Conservation (phyloP, 805 yeast species). For the Spathaspora arborariae region DNA sequence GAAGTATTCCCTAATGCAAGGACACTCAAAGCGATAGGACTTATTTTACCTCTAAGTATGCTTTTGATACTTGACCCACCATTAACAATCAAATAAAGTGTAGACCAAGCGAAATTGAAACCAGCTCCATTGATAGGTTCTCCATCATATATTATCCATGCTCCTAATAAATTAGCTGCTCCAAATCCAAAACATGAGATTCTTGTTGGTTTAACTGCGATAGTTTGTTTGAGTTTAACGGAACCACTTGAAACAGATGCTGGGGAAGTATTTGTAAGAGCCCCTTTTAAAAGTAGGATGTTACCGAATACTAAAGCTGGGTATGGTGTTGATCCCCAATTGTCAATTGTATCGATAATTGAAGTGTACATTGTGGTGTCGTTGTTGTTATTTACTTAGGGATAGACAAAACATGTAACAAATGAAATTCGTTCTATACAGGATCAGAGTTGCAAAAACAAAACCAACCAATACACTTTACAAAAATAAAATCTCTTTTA, state of each 20-base stretch:
- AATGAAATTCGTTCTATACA: background rate
- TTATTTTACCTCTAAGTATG: conserved; percentile 52
- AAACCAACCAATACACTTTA: background rate
- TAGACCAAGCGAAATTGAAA: conserved; percentile 75
- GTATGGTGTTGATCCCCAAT: conserved; percentile 7
- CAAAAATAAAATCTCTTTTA: background rate
- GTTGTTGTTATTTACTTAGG: background rate
- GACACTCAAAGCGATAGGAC: conserved; percentile 57
- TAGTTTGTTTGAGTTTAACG: background rate
- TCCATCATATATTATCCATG: conserved; percentile 72
- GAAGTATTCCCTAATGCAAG: conserved; percentile 61
- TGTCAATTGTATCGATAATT: conserved; percentile 1
- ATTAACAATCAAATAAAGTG: conserved; percentile 68
- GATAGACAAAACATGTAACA: background rate
- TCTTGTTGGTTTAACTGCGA: conserved; percentile 31
- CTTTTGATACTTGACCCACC: conserved; percentile 55
- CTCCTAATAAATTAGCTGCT: conserved; percentile 59
- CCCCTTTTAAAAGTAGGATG: conserved; percentile 5
- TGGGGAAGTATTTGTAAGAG: background rate
- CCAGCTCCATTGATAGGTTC: conserved; percentile 80
- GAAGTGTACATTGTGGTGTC: no score
- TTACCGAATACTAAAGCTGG: conserved; percentile 9
- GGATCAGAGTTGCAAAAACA: background rate
- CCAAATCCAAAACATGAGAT: conserved; percentile 54
- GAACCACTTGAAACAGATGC: conserved; percentile 3